Conservation (phyloP, 164 flowering plant genomes). For the Aristolochia fimbriata region DNA sequence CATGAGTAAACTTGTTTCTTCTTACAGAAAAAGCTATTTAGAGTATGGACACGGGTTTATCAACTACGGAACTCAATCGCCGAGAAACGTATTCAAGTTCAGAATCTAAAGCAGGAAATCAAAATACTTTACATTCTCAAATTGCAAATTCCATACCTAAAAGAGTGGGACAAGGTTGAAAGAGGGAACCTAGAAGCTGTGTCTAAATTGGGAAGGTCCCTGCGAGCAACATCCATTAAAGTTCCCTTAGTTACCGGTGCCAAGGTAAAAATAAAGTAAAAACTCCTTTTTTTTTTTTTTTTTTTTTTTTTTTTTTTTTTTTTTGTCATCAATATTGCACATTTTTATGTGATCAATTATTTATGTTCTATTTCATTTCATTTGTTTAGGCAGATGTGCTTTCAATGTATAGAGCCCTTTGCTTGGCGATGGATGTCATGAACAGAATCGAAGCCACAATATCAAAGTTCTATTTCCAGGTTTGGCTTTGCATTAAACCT, state of each 20-base stretch:
- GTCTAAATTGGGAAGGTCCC: slow-evolving; percentile 23
- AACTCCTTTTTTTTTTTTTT: not conserved
- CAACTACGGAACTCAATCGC: slow-evolving; percentile 23
- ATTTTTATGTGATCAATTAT: not conserved
- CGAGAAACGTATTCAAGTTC: slow-evolving; percentile 32
- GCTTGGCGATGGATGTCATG: slow-evolving; percentile 29
- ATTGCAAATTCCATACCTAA: slow-evolving; percentile 32
- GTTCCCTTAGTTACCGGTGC: slow-evolving; percentile 44
- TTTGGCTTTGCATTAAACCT: slow-evolving; percentile 6
- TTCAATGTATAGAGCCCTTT: slow-evolving; percentile 28
- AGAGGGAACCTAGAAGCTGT: slow-evolving; percentile 46
- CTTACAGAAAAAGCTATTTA: slow-evolving; percentile 26
- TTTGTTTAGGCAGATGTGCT: slow-evolving; percentile 26
- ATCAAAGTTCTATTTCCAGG: slow-evolving; percentile 24
- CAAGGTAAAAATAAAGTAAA: slow-evolving; percentile 28
- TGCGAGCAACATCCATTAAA: slow-evolving; percentile 23
- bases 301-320: too few relatives aligned
- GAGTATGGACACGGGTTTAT: slow-evolving; percentile 19
- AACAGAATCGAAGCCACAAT: slow-evolving; percentile 26
- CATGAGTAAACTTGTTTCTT: not conserved
- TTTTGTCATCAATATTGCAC: too few relatives aligned
- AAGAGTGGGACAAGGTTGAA: slow-evolving; percentile 50
- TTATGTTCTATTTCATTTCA: not conserved
- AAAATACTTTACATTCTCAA: slow-evolving; percentile 25
- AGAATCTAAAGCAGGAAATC: slow-evolving; percentile 29